These are phyloP conservation scores for Hemerocallis citrina DNA, from an alignment of 106 monocot species.

Conservation along the genomic window DNA sequence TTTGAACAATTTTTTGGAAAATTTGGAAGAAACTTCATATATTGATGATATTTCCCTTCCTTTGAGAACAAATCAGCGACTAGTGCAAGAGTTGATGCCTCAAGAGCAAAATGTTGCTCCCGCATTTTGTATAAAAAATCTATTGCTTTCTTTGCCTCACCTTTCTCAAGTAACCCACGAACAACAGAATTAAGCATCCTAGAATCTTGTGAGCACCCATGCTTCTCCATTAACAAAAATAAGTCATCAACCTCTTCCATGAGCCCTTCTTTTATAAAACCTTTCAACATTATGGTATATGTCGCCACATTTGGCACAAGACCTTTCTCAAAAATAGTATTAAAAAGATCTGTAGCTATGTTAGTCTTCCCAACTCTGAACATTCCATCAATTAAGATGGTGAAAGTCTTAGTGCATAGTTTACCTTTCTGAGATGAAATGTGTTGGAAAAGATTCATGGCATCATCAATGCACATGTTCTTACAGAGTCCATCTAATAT, in stretches of 20 bases:
- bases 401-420: neutral
- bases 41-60: no score
- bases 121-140: constrained; percentile 15
- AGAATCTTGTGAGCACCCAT: constrained; percentile 2
- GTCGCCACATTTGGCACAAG: constrained; percentile 15
- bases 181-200: constrained; percentile 8
- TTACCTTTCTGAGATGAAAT: neutral
- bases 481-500: constrained; percentile 21
- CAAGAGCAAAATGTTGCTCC: no score
- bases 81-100: no score
- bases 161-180: constrained; percentile 9
- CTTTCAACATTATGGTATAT: constrained; percentile 14
- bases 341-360: constrained; percentile 12
- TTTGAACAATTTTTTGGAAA: no score
- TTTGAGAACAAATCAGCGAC: no score
- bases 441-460: neutral
- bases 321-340: neutral
- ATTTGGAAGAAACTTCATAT: no score
- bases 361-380: constrained; percentile 7
- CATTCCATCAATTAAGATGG: constrained; percentile 1
- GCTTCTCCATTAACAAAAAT: constrained; percentile 9
- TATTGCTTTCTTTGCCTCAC: constrained; percentile 4
- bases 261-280: constrained; percentile 13
- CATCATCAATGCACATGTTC: constrained; percentile 5
- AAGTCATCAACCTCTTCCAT: constrained; percentile 9